Base-by-base conservation (phyloP, 1,139 yeast species). In the Suhomyces coccinellae region DNA sequence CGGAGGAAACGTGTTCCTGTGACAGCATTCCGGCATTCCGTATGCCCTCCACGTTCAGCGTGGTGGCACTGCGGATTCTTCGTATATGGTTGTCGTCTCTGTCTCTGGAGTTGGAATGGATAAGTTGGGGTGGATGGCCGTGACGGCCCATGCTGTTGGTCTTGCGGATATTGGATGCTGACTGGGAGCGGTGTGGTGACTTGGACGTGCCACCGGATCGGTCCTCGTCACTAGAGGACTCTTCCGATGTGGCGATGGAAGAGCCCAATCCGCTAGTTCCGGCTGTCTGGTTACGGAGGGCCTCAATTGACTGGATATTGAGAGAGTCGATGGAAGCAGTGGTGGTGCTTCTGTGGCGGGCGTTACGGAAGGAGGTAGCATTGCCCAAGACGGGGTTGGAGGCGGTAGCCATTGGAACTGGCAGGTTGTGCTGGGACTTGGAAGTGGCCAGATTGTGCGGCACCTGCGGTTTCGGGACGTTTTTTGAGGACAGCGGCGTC, bases 261-360 rank as follows among this genome's bases (percentile, higher is more conserved):
- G 40, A 30, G 10, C 40, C 40, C 34, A 28, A 28, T n/a, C 38
- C 35, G 31, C 17, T 14, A 15, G 20, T 24, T 28, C 36, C 33
- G 38, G 34, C 33, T 6, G 29, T 20, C n/a, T 40, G 40, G 32
- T 36, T 41, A 6, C 48, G 37, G 15, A 40, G 22, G 13, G 41
- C 44, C 13, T 57, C 61, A 7, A 59, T 49, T 15, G 61, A 52
- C 24, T 52, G 52, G 33, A 58, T 55, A 36, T 53, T 57, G 26
- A 61, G 46, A 6, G 58, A 46, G 40, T 62, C 65, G 20, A 61
- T 55, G 10, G 65, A 59, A 6, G 53, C 51, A 11, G 54, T 36
- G 3, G 66, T 61, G 14, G 61, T 44, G 36, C 62, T 55, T 33
- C 65, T 11, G 14, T 29, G 16, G n/a, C 42, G 30, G 24, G 36